A percentile compares a stretch with the other conserved stretches of the same genome.
phyloP scores from a whole-genome alignment of 1,284 basidiomycete species.

The Cryptococcus floricola region DNA sequence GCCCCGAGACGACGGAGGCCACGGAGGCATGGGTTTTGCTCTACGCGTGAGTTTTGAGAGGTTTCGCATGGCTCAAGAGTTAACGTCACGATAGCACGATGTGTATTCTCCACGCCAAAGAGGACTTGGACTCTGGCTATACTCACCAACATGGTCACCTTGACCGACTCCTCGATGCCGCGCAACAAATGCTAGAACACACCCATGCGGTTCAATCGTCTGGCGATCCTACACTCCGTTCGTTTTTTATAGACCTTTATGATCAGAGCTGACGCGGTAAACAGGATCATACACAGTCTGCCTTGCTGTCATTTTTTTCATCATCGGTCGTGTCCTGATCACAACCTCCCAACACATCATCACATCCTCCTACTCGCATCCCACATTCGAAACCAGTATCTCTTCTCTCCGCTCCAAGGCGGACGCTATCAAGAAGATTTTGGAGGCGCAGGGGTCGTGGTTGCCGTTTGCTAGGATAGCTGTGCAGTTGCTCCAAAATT shows the following conservation, averaged over 20 bases:
- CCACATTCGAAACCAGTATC: not conserved
- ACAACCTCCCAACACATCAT: constrained; percentile 1
- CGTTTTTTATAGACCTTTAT: not conserved
- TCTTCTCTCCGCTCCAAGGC: constrained; percentile 1
- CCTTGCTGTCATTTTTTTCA: constrained; percentile 1
- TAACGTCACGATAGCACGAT: not conserved
- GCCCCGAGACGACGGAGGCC: constrained; percentile 8
- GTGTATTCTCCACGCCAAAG: constrained; percentile 23
- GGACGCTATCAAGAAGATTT: not conserved
- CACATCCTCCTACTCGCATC: not conserved
- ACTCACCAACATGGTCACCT: constrained; percentile 16
- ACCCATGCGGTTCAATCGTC: constrained; percentile 17
- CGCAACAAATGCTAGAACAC: constrained; percentile 19
- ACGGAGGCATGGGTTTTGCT: constrained; percentile 22
- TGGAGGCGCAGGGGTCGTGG: not conserved
- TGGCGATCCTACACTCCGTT: constrained; percentile 13
- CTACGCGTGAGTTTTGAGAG: constrained; percentile 17
- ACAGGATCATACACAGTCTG: constrained; percentile 1
- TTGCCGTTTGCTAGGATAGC: not conserved
- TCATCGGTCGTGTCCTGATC: constrained; percentile 4
- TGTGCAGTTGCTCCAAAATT: not conserved
- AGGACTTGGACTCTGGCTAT: constrained; percentile 22
- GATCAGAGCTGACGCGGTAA: not conserved
- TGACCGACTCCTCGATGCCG: constrained; percentile 20
- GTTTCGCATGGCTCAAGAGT: not conserved